Percentiles rank a stretch among this genome's conserved stretches.
phyloP scores from a whole-genome alignment of 2,329 filamentous ascomycete species.

The Fusarium sp. region DNA sequence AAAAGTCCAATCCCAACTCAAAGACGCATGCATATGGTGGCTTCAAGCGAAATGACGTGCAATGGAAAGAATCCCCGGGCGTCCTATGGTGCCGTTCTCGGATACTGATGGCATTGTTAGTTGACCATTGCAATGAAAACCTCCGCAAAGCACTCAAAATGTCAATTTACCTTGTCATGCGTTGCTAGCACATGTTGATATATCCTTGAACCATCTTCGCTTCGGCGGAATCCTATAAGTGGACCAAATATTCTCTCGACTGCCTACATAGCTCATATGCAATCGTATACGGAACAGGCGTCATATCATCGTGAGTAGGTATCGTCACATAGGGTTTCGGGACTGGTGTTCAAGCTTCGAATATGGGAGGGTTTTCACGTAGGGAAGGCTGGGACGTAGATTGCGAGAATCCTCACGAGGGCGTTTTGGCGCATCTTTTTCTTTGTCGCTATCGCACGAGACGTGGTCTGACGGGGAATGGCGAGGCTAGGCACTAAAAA shows the following conservation, averaged over 20 bases:
- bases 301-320: conserved; percentile 21
- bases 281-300: conserved; percentile 26
- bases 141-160: not conserved
- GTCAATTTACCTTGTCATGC: not conserved
- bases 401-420: conserved; percentile 28
- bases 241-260: not conserved
- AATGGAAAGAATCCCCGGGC: not conserved
- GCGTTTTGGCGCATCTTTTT: conserved; percentile 18
- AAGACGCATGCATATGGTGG: not conserved
- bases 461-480: conserved; percentile 11
- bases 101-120: not conserved
- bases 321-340: conserved; percentile 27
- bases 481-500: conserved; percentile 26
- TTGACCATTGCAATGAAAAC: too few species aligned
- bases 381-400: conserved; percentile 3
- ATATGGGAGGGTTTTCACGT: conserved; percentile 19
- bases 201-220: not conserved
- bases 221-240: not conserved
- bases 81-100: not conserved
- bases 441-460: conserved; percentile 17
- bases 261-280: not conserved
- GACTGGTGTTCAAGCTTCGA: conserved; percentile 26
- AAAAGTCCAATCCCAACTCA: not conserved
- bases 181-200: not conserved
- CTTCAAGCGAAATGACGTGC: not conserved